phyloP scores from a whole-genome alignment of 441 rosid genomes.

The Eruca vesicaria region DNA sequence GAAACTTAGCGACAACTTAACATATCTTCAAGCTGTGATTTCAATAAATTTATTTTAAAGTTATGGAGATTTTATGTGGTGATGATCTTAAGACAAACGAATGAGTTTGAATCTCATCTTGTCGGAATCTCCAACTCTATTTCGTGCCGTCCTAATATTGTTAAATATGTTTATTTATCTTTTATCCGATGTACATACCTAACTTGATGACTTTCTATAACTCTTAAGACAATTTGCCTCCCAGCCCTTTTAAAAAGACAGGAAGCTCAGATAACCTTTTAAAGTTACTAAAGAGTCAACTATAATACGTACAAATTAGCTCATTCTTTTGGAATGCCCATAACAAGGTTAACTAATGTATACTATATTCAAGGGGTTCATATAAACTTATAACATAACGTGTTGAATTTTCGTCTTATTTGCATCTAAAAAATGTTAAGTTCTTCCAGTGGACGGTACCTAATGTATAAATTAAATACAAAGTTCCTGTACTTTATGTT shows the following conservation, averaged over 20 bases:
- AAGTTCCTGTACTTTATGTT: background rate
- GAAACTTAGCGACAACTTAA: conserved; percentile 22
- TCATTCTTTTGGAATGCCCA: conserved; percentile 41
- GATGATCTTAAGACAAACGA: conserved; percentile 48
- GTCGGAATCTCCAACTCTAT: conserved; percentile 43
- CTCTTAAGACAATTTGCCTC: conserved; percentile 25
- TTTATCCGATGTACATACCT: conserved; percentile 24
- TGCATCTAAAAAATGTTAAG: conserved; percentile 1
- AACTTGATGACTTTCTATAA: conserved; percentile 35
- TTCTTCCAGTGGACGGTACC: background rate
- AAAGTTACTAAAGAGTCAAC: conserved; percentile 28
- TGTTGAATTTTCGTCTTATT: conserved; percentile 5
- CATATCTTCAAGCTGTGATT: conserved; percentile 37
- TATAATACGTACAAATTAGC: conserved; percentile 39
- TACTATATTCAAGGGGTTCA: conserved; percentile 1
- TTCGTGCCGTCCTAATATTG: conserved; percentile 44
- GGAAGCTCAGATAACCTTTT: conserved; percentile 21
- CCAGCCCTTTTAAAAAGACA: conserved; percentile 28
- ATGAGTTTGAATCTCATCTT: conserved; percentile 52
- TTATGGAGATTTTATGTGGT: conserved; percentile 26
- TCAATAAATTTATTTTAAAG: conserved; percentile 4
- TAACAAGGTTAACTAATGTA: conserved; percentile 40
- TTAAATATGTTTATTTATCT: conserved; percentile 12
- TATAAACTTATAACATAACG: background rate
- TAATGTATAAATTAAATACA: background rate